Evolutionary conservation across 177 flowering plant species (phyloP).

Genomic region (Telopea speciosissima): DNA sequence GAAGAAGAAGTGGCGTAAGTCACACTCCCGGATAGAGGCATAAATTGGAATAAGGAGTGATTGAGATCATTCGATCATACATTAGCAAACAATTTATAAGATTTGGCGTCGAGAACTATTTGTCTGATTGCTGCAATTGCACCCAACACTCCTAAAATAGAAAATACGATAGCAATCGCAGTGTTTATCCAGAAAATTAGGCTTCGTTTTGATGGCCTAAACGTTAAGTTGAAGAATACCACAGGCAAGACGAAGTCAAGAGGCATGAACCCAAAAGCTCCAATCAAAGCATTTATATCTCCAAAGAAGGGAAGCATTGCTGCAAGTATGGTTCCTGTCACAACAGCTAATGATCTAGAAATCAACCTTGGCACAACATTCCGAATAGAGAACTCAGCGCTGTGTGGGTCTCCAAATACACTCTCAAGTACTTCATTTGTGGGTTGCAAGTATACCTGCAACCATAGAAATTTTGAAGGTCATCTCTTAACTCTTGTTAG

Average conservation of each 20-base stretch:
- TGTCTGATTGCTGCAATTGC: constrained; percentile 72
- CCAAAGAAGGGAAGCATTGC: constrained; percentile 95
- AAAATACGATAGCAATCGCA: constrained; percentile 44
- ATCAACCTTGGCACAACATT: constrained; percentile 57
- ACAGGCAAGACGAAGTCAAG: constrained; percentile 72
- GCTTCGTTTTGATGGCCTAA: constrained; percentile 46
- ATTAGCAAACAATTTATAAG: constrained; percentile 47
- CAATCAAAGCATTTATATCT: constrained; percentile 60
- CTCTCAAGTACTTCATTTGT: constrained; percentile 66
- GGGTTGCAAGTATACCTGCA: constrained; percentile 79
- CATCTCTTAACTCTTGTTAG: too few species aligned
- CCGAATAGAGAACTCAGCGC: constrained; percentile 46
- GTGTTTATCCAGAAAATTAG: constrained; percentile 54
- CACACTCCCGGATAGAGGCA: too few species aligned
- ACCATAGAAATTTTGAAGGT: too few species aligned
- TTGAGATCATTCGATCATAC: constrained; percentile 39
- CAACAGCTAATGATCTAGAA: constrained; percentile 46
- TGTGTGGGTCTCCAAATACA: constrained; percentile 42
- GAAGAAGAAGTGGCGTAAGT: too few species aligned
- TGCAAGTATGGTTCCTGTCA: constrained; percentile 44
- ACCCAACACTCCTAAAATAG: constrained; percentile 38
- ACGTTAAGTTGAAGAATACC: constrained; percentile 69
- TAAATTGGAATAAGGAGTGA: too few species aligned
- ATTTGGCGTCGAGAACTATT: constrained; percentile 57
- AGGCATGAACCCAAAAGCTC: constrained; percentile 84